Percentiles rank a stretch among this genome's conserved stretches.
Evolutionary conservation across 805 yeast species (phyloP).

Genomic region (Candida chauliodis): DNA sequence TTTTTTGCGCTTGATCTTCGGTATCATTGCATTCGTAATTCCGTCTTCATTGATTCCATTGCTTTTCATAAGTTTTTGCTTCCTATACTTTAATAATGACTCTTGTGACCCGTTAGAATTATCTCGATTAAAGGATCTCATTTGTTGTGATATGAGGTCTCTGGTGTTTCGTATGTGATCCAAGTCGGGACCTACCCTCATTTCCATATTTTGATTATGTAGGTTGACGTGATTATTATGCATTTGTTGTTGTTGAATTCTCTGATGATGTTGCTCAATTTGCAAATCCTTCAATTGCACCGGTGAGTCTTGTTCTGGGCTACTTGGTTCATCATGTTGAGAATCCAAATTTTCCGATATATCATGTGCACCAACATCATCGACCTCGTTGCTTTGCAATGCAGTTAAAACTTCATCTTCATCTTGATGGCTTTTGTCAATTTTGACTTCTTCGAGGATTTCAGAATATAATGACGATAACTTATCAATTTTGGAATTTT

Average conservation of each 20-base stretch:
- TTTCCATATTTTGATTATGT: slow-evolving; percentile 17
- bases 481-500: slow-evolving; percentile 36
- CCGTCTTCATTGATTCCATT: neutral
- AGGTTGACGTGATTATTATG: slow-evolving; percentile 3
- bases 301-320: slow-evolving; percentile 7
- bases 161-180: slow-evolving; percentile 16
- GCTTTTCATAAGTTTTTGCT: slow-evolving; percentile 5
- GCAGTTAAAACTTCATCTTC: slow-evolving; percentile 24
- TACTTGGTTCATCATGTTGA: slow-evolving; percentile 17
- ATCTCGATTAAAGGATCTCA: slow-evolving; percentile 8
- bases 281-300: slow-evolving; percentile 11
- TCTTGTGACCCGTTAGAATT: slow-evolving; percentile 1
- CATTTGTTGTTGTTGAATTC: slow-evolving; percentile 3
- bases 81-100: neutral
- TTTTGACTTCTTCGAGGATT: slow-evolving; percentile 12
- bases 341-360: slow-evolving; percentile 6
- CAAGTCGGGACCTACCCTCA: slow-evolving; percentile 41
- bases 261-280: slow-evolving; percentile 13
- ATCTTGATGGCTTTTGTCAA: slow-evolving; percentile 24
- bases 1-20: slow-evolving; percentile 3
- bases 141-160: slow-evolving; percentile 12
- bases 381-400: slow-evolving; percentile 22
- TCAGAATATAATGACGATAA: slow-evolving; percentile 31
- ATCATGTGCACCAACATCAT: slow-evolving; percentile 10
- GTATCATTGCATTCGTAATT: neutral